These are phyloP conservation scores for Kwoniella newhampshirensis DNA, from an alignment of 768 basidiomycete species.

Conservation along the genomic window DNA sequence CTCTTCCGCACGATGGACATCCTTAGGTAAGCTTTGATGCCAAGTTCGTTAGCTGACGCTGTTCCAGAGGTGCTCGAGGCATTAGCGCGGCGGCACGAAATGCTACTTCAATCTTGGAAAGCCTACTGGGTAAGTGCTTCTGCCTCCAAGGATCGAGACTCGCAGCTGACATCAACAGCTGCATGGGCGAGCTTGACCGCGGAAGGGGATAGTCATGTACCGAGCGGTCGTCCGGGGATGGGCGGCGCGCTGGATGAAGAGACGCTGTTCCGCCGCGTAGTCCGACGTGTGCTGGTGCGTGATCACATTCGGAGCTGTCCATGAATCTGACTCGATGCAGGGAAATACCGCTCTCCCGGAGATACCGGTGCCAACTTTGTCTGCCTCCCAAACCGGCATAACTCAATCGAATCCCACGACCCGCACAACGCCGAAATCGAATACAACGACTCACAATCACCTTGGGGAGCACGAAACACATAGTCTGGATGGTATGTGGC, in stretches of 20 bases:
- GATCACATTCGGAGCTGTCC: not conserved
- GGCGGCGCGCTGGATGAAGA: not conserved
- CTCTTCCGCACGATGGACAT: not conserved
- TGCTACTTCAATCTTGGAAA: slow-evolving; percentile 1
- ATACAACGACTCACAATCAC: too few species aligned
- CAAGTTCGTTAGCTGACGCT: not conserved
- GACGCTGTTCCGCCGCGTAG: not conserved
- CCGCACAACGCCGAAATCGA: too few species aligned
- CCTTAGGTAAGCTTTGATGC: not conserved
- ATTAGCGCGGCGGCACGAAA: slow-evolving; percentile 9
- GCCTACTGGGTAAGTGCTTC: slow-evolving; percentile 1
- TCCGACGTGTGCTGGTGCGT: not conserved
- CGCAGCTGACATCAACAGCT: not conserved
- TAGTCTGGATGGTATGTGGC: not conserved
- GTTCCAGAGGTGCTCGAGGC: not conserved
- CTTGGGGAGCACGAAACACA: not conserved
- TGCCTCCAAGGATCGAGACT: not conserved
- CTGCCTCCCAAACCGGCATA: too few species aligned
- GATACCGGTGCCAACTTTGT: too few species aligned
- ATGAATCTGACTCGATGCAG: too few species aligned
- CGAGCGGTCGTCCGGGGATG: not conserved
- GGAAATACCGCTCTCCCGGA: too few species aligned
- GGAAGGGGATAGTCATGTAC: not conserved
- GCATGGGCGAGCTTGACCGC: not conserved
- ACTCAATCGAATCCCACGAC: too few species aligned